Conservation (phyloP, 176 grass and related monocot species). For the Triticum monococcum region DNA sequence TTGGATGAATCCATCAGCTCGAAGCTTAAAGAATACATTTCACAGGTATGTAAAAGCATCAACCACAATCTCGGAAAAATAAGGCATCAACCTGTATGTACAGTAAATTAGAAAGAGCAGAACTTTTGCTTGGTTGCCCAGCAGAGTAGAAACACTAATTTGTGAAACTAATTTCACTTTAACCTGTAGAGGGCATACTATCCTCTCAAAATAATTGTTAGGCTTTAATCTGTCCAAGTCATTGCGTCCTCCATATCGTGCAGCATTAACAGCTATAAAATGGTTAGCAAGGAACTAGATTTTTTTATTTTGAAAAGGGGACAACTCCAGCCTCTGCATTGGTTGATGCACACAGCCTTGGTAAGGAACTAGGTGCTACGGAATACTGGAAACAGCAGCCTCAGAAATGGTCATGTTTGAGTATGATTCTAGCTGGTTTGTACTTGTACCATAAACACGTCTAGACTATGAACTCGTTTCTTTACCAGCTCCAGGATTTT, state of each 20-base stretch:
- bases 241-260: background rate
- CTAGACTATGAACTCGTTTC: background rate
- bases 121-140: background rate
- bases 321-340: background rate
- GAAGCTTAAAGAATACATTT: slow-evolving; percentile 74
- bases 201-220: background rate
- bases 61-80: background rate
- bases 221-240: background rate
- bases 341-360: background rate
- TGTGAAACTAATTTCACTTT: background rate
- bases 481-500: background rate
- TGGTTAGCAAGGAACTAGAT: background rate
- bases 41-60: slow-evolving; percentile 46
- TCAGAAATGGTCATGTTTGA: background rate
- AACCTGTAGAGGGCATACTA: background rate
- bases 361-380: background rate
- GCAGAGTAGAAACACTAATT: background rate
- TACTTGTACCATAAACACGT: background rate
- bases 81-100: background rate
- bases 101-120: background rate
- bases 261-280: background rate
- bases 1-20: slow-evolving; percentile 63
- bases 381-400: background rate
- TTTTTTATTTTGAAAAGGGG: background rate
- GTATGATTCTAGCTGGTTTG: background rate